Percentiles rank a stretch among this genome's conserved stretches.
phyloP scores from a whole-genome alignment of 805 yeast genomes.

The Dipodascopsis uninucleata region DNA sequence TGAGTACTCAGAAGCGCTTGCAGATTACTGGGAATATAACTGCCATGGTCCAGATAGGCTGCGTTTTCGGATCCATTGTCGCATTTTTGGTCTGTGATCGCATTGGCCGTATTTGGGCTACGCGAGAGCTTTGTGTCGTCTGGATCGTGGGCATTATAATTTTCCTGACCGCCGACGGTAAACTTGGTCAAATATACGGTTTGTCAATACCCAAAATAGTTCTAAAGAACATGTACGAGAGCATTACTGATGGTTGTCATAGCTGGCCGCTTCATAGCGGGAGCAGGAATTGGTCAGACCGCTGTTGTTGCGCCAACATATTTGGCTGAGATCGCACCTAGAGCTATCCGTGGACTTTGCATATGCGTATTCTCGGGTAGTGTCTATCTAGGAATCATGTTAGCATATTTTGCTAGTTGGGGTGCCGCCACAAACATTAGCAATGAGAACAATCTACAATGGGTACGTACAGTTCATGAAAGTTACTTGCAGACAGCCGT shows the following conservation, averaged over 20 bases:
- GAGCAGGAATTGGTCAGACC: slow-evolving; percentile 11
- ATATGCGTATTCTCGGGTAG: slow-evolving; percentile 55
- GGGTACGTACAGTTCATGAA: slow-evolving; percentile 38
- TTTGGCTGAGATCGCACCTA: slow-evolving; percentile 74
- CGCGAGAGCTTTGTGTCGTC: slow-evolving; percentile 43
- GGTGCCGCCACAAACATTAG: slow-evolving; percentile 50
- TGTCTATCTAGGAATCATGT: slow-evolving; percentile 52
- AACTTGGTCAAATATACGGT: slow-evolving; percentile 51
- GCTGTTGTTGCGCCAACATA: slow-evolving; percentile 36
- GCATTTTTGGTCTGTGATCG: slow-evolving; percentile 49
- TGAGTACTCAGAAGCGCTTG: slow-evolving; percentile 35
- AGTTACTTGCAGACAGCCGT: not conserved
- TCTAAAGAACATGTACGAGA: no score
- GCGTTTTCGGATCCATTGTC: slow-evolving; percentile 51
- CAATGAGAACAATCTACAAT: slow-evolving; percentile 40
- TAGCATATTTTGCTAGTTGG: slow-evolving; percentile 49
- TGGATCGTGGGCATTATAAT: slow-evolving; percentile 49
- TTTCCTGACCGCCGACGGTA: slow-evolving; percentile 39
- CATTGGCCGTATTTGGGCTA: slow-evolving; percentile 50
- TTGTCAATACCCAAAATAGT: no score
- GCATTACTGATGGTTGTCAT: no score
- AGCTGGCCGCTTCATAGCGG: slow-evolving; percentile 14
- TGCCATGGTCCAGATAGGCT: slow-evolving; percentile 57
- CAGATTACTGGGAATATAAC: slow-evolving; percentile 54
- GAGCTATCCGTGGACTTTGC: slow-evolving; percentile 68